phyloP scores from a whole-genome alignment of 2,329 filamentous ascomycete genomes.

The Penicillium sp. region DNA sequence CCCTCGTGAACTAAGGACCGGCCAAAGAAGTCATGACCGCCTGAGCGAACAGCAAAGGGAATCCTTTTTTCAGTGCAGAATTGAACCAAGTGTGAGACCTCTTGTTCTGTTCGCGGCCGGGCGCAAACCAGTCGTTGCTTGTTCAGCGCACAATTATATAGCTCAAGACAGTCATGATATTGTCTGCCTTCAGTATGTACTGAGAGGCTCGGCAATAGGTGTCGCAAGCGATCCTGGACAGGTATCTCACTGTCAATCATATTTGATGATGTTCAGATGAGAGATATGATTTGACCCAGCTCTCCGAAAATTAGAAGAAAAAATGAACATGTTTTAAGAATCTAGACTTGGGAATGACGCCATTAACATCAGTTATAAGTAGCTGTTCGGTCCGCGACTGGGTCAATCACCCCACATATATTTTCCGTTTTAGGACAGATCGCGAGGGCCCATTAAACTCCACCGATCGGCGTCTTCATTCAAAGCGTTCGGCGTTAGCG shows the following conservation, averaged over 20 bases:
- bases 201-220: neutral
- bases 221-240: neutral
- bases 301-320: no score
- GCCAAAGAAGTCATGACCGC: slow-evolving; percentile 25
- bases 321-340: no score
- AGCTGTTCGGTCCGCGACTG: no score
- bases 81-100: slow-evolving; percentile 5
- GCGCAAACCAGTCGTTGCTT: slow-evolving; percentile 1
- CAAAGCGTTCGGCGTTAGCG: neutral
- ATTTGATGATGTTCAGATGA: no score
- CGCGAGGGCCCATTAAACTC: neutral
- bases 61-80: slow-evolving; percentile 4
- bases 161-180: slow-evolving; percentile 1
- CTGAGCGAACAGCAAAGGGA: slow-evolving; percentile 10
- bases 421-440: slow-evolving; percentile 1
- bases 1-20: slow-evolving; percentile 8
- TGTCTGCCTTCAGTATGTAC: neutral
- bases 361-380: no score
- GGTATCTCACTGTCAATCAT: neutral
- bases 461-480: neutral
- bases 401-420: neutral
- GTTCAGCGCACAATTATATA: slow-evolving; percentile 4
- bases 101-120: slow-evolving; percentile 3
- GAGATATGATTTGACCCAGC: no score
- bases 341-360: no score